These are phyloP conservation scores for Fusarium nanum DNA, from an alignment of 2,329 filamentous ascomycete genomes.

Conservation along the genomic window DNA sequence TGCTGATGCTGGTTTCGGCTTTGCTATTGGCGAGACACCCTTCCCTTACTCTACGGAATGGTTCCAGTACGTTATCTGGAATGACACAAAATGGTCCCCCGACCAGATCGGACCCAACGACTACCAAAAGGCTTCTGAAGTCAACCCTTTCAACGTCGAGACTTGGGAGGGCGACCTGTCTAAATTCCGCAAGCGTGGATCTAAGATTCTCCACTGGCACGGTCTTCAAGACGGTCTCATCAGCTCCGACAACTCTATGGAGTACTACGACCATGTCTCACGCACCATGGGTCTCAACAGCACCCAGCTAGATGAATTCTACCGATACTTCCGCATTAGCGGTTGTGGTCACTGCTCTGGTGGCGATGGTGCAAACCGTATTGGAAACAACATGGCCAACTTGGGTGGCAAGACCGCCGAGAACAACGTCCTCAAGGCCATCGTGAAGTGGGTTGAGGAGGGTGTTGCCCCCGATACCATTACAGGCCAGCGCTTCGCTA, in stretches of 20 bases:
- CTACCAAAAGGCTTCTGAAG: slow-evolving; percentile 52
- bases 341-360: slow-evolving; percentile 61
- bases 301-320: slow-evolving; percentile 59
- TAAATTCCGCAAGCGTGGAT: slow-evolving; percentile 53
- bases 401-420: slow-evolving; percentile 47
- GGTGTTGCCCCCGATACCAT: slow-evolving; percentile 56
- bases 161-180: slow-evolving; percentile 56
- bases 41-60: slow-evolving; percentile 42
- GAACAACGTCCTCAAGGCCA: slow-evolving; percentile 59
- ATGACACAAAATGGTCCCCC: slow-evolving; percentile 51
- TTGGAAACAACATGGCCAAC: slow-evolving; percentile 46
- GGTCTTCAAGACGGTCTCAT: slow-evolving; percentile 48
- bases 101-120: slow-evolving; percentile 50
- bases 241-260: slow-evolving; percentile 41
- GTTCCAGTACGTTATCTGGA: slow-evolving; percentile 56
- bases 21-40: neutral
- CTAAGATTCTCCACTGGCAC: slow-evolving; percentile 61
- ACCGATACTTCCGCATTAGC: slow-evolving; percentile 62
- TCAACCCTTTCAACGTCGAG: slow-evolving; percentile 29
- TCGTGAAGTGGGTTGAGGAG: slow-evolving; percentile 63
- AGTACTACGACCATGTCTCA: slow-evolving; percentile 45
- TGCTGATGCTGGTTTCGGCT: slow-evolving; percentile 49
- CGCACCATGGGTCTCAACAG: slow-evolving; percentile 44
- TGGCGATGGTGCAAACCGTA: slow-evolving; percentile 57
- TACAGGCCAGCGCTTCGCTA: slow-evolving; percentile 48